These are phyloP conservation scores for Nidula niveotomentosa DNA, from an alignment of 1,284 basidiomycete genomes.

Conservation along the genomic window DNA sequence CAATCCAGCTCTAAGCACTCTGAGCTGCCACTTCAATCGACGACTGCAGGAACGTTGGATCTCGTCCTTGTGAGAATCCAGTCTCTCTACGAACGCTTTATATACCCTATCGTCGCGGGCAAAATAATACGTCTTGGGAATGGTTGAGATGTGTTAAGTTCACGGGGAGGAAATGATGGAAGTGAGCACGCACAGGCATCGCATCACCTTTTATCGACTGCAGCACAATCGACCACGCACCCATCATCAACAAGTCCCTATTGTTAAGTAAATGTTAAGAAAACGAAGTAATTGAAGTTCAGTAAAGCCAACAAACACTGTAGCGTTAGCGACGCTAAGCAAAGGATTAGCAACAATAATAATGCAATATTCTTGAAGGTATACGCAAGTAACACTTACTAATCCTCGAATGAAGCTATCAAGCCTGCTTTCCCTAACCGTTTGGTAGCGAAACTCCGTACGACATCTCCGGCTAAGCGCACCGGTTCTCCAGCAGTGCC, in stretches of 20 bases:
- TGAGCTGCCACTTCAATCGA: conserved; percentile 70
- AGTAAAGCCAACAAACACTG: conserved; percentile 35
- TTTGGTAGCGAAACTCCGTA: conserved; percentile 75
- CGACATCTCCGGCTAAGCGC: conserved; percentile 57
- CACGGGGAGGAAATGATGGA: neutral
- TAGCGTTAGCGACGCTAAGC: conserved; percentile 75
- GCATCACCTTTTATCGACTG: conserved; percentile 50
- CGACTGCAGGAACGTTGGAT: conserved; percentile 51
- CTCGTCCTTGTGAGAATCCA: conserved; percentile 50
- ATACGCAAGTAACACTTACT: conserved; percentile 48
- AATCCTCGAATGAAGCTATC: conserved; percentile 80
- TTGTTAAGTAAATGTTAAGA: conserved; percentile 3
- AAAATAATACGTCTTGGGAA: conserved; percentile 68
- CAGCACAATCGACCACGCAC: conserved; percentile 64
- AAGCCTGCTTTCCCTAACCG: conserved; percentile 73
- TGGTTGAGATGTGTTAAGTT: neutral
- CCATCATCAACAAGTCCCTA: conserved; percentile 68
- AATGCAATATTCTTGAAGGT: conserved; percentile 1
- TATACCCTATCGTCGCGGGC: conserved; percentile 81
- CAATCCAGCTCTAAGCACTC: conserved; percentile 56
- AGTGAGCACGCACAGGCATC: conserved; percentile 55
- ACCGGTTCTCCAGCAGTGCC: conserved; percentile 71
- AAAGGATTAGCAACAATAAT: conserved; percentile 2
- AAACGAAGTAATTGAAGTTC: neutral
- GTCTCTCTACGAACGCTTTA: conserved; percentile 61